phyloP scores from a whole-genome alignment of 192 early-diverging fungal species.

The Mortierella alpina region DNA sequence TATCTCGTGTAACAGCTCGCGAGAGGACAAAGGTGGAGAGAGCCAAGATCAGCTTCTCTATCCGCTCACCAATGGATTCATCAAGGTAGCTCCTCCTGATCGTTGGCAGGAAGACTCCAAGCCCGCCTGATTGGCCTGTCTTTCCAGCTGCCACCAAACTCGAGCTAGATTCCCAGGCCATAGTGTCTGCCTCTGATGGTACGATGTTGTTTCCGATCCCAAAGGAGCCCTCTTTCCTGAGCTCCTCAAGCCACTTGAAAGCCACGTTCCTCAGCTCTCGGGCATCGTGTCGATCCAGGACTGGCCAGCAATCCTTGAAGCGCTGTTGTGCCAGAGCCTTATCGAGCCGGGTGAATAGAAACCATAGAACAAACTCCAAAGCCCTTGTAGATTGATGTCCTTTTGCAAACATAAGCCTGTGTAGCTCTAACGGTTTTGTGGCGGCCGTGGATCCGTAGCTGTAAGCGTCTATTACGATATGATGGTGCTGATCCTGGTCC shows the following conservation, averaged over 20 bases:
- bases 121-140: slow-evolving; percentile 1
- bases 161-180: not conserved
- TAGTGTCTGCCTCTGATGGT: not conserved
- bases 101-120: slow-evolving; percentile 37
- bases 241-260: slow-evolving; percentile 70
- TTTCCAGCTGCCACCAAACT: not conserved
- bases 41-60: slow-evolving; percentile 36
- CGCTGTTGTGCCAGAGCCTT: slow-evolving; percentile 50
- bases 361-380: slow-evolving; percentile 66
- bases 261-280: slow-evolving; percentile 66
- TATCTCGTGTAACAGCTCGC: not conserved
- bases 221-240: slow-evolving; percentile 58
- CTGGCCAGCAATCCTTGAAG: slow-evolving; percentile 66
- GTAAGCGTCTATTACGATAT: slow-evolving; percentile 13
- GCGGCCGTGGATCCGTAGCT: slow-evolving; percentile 2
- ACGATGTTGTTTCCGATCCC: slow-evolving; percentile 21
- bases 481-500: not conserved
- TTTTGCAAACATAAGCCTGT: slow-evolving; percentile 61
- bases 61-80: slow-evolving; percentile 44
- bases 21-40: slow-evolving; percentile 42
- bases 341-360: slow-evolving; percentile 61
- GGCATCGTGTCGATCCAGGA: slow-evolving; percentile 63
- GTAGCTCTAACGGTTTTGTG: slow-evolving; percentile 52
- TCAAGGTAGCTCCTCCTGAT: slow-evolving; percentile 47
- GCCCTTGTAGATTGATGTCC: slow-evolving; percentile 68